Percentiles rank a stretch among this genome's conserved stretches.
Evolutionary conservation across 495 filamentous ascomycete species (phyloP).

Genomic region (Penicillium cataractarum): DNA sequence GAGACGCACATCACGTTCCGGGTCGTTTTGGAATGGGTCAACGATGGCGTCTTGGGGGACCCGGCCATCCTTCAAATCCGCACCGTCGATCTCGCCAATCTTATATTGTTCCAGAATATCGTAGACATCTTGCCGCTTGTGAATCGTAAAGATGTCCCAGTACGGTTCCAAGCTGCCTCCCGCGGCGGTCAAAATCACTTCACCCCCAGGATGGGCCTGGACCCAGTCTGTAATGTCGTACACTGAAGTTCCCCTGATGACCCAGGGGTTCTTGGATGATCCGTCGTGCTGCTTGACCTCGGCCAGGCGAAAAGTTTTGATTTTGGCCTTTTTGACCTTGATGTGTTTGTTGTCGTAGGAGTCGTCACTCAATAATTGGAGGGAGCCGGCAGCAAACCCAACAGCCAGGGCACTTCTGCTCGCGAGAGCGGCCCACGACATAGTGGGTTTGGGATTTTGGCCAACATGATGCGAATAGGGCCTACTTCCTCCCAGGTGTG

Average conservation of each 20-base stretch:
- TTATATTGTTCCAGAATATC: slow-evolving; percentile 9
- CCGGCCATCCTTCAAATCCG: slow-evolving; percentile 7
- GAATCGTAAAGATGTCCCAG: slow-evolving; percentile 15
- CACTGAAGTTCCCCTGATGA: slow-evolving; percentile 6
- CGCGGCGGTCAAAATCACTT: slow-evolving; percentile 5
- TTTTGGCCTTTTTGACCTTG: not conserved
- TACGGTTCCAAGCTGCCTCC: slow-evolving; percentile 4
- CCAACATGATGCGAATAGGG: not conserved
- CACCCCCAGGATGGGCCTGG: slow-evolving; percentile 2
- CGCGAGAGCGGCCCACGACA: not conserved
- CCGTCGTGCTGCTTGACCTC: slow-evolving; percentile 5
- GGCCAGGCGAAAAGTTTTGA: slow-evolving; percentile 5
- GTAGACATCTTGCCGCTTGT: slow-evolving; percentile 7
- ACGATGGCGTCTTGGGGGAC: slow-evolving; percentile 7
- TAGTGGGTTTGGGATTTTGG: not conserved
- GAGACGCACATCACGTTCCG: slow-evolving; percentile 2
- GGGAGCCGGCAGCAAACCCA: slow-evolving; percentile 1
- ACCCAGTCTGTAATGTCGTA: slow-evolving; percentile 15
- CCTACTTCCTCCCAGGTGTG: not conserved
- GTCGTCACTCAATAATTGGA: not conserved
- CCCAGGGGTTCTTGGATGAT: slow-evolving; percentile 8
- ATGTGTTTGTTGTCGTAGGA: not conserved
- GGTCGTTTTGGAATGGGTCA: slow-evolving; percentile 9
- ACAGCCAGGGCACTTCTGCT: not conserved
- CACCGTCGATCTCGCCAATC: not conserved